phyloP scores from a whole-genome alignment of 2,329 filamentous ascomycete species.

The Microcyclosporella mali region DNA sequence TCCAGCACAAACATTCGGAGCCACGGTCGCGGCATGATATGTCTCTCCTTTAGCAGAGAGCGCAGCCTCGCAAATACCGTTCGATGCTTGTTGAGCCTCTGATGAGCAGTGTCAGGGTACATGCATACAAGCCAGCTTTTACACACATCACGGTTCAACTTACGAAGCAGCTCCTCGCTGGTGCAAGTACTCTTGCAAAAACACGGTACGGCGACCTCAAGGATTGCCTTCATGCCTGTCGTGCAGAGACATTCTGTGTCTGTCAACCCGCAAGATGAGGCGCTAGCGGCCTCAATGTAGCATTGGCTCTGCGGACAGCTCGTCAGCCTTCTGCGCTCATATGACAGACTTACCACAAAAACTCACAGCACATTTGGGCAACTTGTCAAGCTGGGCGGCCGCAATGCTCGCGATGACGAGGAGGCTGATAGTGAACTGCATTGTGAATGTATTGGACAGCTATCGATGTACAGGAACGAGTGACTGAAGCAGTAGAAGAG shows the following conservation, averaged over 20 bases:
- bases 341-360: too few species aligned
- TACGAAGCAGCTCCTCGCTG: constrained; percentile 35
- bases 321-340: neutral
- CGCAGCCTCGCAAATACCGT: constrained; percentile 21
- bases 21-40: constrained; percentile 9
- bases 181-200: constrained; percentile 34
- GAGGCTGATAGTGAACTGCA: constrained; percentile 1
- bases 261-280: constrained; percentile 42
- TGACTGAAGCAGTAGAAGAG: too few species aligned
- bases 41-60: constrained; percentile 16
- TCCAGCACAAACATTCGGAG: constrained; percentile 13
- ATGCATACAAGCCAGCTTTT: neutral
- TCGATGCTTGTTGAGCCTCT: constrained; percentile 18
- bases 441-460: neutral
- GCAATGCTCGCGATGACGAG: neutral
- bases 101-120: neutral
- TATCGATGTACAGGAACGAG: neutral
- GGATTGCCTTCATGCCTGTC: constrained; percentile 33
- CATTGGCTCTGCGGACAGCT: constrained; percentile 29
- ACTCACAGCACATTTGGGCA: constrained; percentile 6
- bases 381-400: constrained; percentile 2
- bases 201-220: constrained; percentile 36
- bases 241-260: constrained; percentile 51
- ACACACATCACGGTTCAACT: constrained; percentile 22
- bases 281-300: constrained; percentile 42